Evolutionary conservation across 2,329 filamentous ascomycete species (phyloP), one percentile per base, ranked within the genome.

Genomic region (Thelonectria discophora): DNA sequence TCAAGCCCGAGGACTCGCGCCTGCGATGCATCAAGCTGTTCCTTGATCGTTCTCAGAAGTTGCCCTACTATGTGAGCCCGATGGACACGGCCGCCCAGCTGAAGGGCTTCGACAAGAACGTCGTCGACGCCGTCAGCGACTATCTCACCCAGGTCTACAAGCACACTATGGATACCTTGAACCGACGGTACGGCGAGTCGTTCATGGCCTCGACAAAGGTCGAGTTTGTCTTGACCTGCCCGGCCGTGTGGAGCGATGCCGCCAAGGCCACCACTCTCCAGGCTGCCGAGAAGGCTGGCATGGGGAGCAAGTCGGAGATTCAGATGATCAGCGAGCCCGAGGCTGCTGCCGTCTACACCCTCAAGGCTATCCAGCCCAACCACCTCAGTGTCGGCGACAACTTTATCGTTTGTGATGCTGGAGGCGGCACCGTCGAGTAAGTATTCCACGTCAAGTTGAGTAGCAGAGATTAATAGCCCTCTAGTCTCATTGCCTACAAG

Each of bases 21-120:
- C 83, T 94, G 27, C 88, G 90, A 11, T 94, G 91, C 74, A 92
- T 94, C 80, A 94, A 94, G 80, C 84, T 94, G 21, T 93, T 94
- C 72, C 87, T 94, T 37, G 91, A 94, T 75, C 87, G 90, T 20
- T 88, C 89, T 45, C 91, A 94, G 76, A 92, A 92, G 76, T 82
- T 94, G 21, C 91, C 91, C 8, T 90, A 92, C 67, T 94, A 93
- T 67, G 90, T 94, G 63, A 91, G 88, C 69, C 89, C 89, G 8
- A 83, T 92, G 21, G 91, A 94, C 74, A 93, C 90, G 49, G 89
- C 90, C 0, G 88, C 89, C 0, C 89, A 92, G 75, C 82, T 94
- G n/a, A 87, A 88, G 73, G 86, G 86, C 65, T 89, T 86, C 76
- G 87, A 88, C 76, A 92, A 92, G 75, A 93, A 89, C 8, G 91